A percentile compares a stretch with the other conserved stretches of the same genome.
Conservation (phyloP, 23 red algal species). For the Pyropia haitanensis region DNA sequence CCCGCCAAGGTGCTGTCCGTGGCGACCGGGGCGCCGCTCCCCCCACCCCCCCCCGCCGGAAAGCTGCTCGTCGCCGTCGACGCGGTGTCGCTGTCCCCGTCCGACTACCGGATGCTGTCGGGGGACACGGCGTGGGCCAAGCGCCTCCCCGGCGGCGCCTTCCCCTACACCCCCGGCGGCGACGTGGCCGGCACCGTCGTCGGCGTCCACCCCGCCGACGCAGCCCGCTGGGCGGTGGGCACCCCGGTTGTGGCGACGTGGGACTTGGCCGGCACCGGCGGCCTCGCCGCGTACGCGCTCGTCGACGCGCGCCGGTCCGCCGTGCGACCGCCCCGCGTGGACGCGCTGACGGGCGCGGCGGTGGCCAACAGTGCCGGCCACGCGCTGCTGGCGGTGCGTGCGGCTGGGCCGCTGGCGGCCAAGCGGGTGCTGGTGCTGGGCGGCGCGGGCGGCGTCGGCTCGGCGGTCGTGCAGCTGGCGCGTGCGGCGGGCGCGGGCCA, state of each 20-base stretch:
- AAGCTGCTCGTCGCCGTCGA: conserved; percentile 39
- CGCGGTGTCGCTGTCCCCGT: conserved; percentile 31
- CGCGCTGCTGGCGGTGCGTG: conserved; percentile 35
- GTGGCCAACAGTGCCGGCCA: conserved; percentile 34
- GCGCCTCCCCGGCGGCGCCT: conserved; percentile 15
- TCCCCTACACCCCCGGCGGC: conserved; percentile 67
- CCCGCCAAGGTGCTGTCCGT: no score
- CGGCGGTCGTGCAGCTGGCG: conserved; percentile 36
- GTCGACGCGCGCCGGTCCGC: conserved; percentile 33
- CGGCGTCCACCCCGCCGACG: conserved; percentile 4
- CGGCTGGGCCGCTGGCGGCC: conserved; percentile 14
- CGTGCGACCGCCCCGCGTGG: conserved; percentile 16
- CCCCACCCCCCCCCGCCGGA: conserved; percentile 1
- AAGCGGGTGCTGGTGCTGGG: conserved; percentile 69
- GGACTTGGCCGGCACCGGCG: conserved; percentile 38
- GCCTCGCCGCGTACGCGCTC: conserved; percentile 36
- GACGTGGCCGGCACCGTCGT: conserved; percentile 62
- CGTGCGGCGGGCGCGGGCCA: conserved; percentile 21
- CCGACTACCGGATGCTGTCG: conserved; percentile 46
- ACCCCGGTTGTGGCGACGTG: conserved; percentile 54
- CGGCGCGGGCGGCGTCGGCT: conserved; percentile 62
- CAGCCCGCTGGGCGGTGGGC: conserved; percentile 11
- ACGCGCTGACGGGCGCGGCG: conserved; percentile 29
- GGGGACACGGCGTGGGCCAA: conserved; percentile 40
- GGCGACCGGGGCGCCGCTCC: neutral